These are phyloP conservation scores for Prunus padus DNA, from an alignment of 306 rosid species.

Conservation along the genomic window DNA sequence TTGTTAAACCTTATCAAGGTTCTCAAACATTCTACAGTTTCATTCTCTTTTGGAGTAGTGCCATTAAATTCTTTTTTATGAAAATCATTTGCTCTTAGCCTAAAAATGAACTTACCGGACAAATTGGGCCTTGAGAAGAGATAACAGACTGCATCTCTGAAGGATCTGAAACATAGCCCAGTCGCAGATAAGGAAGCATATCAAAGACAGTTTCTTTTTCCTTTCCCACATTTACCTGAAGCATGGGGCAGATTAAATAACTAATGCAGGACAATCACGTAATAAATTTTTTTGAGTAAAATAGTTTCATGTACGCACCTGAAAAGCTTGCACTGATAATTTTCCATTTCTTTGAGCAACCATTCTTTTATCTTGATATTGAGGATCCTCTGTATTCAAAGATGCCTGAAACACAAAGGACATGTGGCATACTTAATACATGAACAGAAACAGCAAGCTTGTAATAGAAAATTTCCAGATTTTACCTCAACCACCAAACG, in stretches of 20 bases:
- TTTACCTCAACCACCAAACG: slow-evolving; percentile 76
- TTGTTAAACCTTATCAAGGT: slow-evolving; percentile 2
- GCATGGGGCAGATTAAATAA: slow-evolving; percentile 22
- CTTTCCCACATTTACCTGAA: slow-evolving; percentile 73
- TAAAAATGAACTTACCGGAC: slow-evolving; percentile 64
- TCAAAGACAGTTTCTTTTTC: slow-evolving; percentile 78
- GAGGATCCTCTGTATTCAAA: slow-evolving; percentile 93
- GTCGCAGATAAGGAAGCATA: slow-evolving; percentile 86
- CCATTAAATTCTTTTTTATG: background rate
- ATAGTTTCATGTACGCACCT: slow-evolving; percentile 46
- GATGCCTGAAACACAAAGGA: slow-evolving; percentile 60
- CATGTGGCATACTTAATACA: slow-evolving; percentile 19
- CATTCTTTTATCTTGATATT: slow-evolving; percentile 92
- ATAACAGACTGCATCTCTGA: slow-evolving; percentile 91
- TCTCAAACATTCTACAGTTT: background rate
- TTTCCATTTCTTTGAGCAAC: slow-evolving; percentile 94
- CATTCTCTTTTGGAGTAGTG: background rate
- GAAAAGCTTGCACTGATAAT: slow-evolving; percentile 70
- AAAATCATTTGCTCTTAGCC: background rate
- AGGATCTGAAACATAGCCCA: slow-evolving; percentile 96
- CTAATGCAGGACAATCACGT: slow-evolving; percentile 13
- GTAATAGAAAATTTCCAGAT: slow-evolving; percentile 17
- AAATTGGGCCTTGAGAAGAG: slow-evolving; percentile 96
- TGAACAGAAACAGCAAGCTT: slow-evolving; percentile 18
- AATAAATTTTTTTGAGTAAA: slow-evolving; percentile 4